Evolutionary conservation across 805 yeast genomes (phyloP).

Genomic region (Tetrapisispora iriomotensis): DNA sequence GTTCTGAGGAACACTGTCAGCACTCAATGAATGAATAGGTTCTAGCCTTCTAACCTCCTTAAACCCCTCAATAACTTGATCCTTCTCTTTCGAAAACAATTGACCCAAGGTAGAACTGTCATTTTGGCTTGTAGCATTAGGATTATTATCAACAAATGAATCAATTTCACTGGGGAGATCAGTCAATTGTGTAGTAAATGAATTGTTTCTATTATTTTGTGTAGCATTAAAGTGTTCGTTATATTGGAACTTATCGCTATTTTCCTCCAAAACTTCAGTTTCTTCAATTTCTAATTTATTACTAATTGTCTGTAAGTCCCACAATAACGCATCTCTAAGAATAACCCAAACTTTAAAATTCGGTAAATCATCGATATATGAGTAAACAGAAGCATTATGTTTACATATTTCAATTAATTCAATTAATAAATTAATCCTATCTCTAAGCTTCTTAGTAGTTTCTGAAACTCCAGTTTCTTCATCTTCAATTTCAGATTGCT

Average conservation of each 20-base stretch:
- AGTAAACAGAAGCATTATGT: conserved; percentile 27
- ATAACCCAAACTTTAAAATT: conserved; percentile 27
- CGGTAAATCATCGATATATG: conserved; percentile 23
- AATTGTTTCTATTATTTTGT: not conserved
- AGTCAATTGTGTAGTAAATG: conserved; percentile 9
- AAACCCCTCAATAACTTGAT: not conserved
- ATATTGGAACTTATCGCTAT: conserved; percentile 1
- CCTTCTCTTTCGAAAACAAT: conserved; percentile 1
- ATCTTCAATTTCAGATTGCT: not conserved
- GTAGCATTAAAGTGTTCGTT: not conserved
- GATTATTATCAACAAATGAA: not conserved
- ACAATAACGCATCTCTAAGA: conserved; percentile 25
- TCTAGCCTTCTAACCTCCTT: not conserved
- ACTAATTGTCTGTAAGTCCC: conserved; percentile 22
- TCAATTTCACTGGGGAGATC: conserved; percentile 5
- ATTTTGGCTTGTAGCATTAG: not conserved
- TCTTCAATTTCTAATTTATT: not conserved
- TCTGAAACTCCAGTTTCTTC: not conserved
- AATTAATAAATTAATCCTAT: conserved; percentile 17
- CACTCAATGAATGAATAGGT: not conserved
- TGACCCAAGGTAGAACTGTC: not conserved
- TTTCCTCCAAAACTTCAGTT: not conserved
- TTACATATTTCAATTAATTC: conserved; percentile 22
- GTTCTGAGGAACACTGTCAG: not conserved
- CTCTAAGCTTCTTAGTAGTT: conserved; percentile 4